Evolutionary conservation across 2,329 filamentous ascomycete genomes (phyloP).

Genomic region (Penicillium sp.): DNA sequence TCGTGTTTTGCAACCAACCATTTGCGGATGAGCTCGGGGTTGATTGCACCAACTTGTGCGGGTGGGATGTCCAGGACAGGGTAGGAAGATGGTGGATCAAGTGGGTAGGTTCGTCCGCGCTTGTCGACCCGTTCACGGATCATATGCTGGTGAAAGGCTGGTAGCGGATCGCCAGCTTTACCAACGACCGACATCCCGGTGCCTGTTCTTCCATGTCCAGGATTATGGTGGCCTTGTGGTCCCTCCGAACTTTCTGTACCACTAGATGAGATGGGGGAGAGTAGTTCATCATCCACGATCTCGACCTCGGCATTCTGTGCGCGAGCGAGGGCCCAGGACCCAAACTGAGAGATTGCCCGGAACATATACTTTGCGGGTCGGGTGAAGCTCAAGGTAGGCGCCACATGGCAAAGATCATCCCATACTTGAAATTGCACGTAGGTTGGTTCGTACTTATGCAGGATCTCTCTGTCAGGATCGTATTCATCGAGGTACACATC

Average conservation of each 20-base stretch:
- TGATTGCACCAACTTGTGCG: slow-evolving; percentile 73
- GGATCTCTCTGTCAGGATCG: slow-evolving; percentile 53
- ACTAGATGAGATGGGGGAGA: slow-evolving; percentile 71
- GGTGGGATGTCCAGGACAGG: slow-evolving; percentile 64
- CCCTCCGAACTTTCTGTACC: slow-evolving; percentile 4
- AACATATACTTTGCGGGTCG: slow-evolving; percentile 97
- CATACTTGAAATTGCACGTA: slow-evolving; percentile 93
- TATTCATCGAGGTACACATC: slow-evolving; percentile 63
- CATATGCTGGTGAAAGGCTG: slow-evolving; percentile 80
- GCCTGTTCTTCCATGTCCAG: slow-evolving; percentile 2
- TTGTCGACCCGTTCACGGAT: slow-evolving; percentile 83
- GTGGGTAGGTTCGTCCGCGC: slow-evolving; percentile 70
- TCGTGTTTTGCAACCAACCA: slow-evolving; percentile 75
- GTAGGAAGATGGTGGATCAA: slow-evolving; percentile 66
- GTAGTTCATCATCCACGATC: slow-evolving; percentile 74
- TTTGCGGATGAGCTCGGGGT: slow-evolving; percentile 73
- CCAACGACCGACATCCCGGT: slow-evolving; percentile 58
- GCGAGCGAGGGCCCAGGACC: slow-evolving; percentile 82
- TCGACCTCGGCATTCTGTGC: slow-evolving; percentile 80
- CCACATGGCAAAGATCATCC: slow-evolving; percentile 92
- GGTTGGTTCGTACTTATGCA: slow-evolving; percentile 74
- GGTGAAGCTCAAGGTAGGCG: slow-evolving; percentile 91
- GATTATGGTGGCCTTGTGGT: no score
- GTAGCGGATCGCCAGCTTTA: slow-evolving; percentile 81
- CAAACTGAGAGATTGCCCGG: slow-evolving; percentile 86